Conservation (phyloP, 2,329 filamentous ascomycete genomes). For the Botryosphaeria dothidea region DNA sequence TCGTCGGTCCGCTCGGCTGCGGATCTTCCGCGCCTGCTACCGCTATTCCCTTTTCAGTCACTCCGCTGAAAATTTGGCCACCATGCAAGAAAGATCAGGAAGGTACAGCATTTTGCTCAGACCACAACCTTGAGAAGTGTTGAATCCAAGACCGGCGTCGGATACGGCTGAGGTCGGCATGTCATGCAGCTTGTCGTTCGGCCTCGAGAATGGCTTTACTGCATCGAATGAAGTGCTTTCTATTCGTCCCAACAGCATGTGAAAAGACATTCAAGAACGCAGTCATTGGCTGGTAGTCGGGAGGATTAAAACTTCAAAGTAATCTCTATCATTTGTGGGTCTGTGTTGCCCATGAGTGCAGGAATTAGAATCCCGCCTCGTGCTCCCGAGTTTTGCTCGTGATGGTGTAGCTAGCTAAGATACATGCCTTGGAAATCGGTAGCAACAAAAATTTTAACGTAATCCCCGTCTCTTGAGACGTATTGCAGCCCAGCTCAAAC, state of each 20-base stretch:
- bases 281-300: background rate
- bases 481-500: background rate
- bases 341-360: background rate
- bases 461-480: background rate
- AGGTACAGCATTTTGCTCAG: background rate
- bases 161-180: no score
- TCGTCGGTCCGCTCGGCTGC: background rate
- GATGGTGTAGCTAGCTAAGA: conserved; percentile 1
- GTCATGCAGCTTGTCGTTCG: no score
- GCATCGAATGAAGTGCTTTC: background rate
- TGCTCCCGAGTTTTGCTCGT: background rate
- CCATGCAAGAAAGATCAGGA: background rate
- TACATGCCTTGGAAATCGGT: conserved; percentile 1
- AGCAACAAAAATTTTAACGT: background rate
- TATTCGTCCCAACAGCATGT: background rate
- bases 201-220: no score
- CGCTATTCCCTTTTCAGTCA: no score
- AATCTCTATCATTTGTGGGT: conserved; percentile 5
- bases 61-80: no score
- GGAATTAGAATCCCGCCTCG: background rate
- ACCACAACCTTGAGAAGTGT: background rate
- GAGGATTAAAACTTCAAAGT: background rate
- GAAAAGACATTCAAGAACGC: background rate
- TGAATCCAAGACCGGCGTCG: no score
- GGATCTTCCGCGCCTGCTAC: background rate